phyloP scores from a whole-genome alignment of 768 basidiomycete species.

The Pholiota conissans region DNA sequence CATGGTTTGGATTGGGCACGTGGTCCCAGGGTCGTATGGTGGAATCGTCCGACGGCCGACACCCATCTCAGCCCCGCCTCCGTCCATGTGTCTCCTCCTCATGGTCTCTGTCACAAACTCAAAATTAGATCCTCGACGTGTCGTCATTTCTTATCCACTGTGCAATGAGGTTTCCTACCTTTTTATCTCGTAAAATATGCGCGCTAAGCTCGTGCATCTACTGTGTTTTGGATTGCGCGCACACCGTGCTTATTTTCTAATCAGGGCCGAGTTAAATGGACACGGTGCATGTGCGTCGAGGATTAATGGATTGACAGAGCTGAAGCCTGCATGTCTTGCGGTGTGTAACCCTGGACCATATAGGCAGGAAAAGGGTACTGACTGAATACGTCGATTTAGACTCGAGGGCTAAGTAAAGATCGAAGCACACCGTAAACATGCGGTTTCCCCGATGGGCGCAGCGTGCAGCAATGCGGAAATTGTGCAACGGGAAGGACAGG shows the following conservation, averaged over 20 bases:
- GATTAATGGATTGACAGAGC: not conserved
- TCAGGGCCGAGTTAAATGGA: not conserved
- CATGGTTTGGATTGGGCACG: conserved; percentile 19
- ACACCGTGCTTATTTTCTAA: too few relatives aligned
- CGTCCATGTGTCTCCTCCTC: conserved; percentile 17
- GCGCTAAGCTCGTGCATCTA: not conserved
- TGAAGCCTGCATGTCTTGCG: not conserved
- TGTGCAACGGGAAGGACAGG: not conserved
- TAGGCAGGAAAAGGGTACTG: not conserved
- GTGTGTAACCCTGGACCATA: not conserved
- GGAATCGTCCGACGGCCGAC: conserved; percentile 23
- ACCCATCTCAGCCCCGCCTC: conserved; percentile 11
- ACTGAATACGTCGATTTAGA: conserved; percentile 7
- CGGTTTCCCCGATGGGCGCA: conserved; percentile 1
- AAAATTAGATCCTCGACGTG: not conserved
- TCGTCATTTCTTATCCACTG: not conserved
- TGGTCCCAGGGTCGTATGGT: conserved; percentile 22
- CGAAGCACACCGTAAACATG: conserved; percentile 5
- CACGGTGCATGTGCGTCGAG: conserved; percentile 3
- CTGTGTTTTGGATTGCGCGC: not conserved
- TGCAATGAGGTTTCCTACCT: not conserved
- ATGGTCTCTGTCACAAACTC: conserved; percentile 11
- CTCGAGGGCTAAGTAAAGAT: conserved; percentile 9
- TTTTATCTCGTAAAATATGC: not conserved
- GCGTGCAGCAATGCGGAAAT: not conserved